Percentiles rank a stretch among this genome's conserved stretches.
Conservation (phyloP, 257 asterid genomes). For the Fraxinus cuspidata region DNA sequence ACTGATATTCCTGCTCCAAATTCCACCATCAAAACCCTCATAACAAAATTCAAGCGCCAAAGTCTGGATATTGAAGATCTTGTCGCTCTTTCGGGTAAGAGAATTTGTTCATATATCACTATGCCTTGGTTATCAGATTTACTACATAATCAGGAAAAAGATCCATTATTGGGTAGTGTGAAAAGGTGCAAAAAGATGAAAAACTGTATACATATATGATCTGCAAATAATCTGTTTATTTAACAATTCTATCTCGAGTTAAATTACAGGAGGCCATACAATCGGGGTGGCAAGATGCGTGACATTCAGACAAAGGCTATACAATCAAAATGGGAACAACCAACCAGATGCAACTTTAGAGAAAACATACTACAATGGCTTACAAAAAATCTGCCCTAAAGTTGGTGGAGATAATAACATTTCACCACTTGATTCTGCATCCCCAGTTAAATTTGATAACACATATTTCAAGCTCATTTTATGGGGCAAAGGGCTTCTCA, state of each 20-base stretch:
- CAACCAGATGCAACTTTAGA: conserved; percentile 63
- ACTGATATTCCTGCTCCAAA: conserved; percentile 69
- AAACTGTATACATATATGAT: not conserved
- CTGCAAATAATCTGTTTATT: not conserved
- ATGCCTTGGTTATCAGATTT: not conserved
- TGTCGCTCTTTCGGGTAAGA: conserved; percentile 73
- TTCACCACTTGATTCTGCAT: conserved; percentile 61
- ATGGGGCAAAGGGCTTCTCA: conserved; percentile 70
- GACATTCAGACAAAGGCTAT: conserved; percentile 67
- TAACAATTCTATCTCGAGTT: not conserved
- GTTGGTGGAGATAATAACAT: conserved; percentile 68
- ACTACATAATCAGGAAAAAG: not conserved
- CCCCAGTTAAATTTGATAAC: conserved; percentile 76
- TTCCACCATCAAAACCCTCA: conserved; percentile 63
- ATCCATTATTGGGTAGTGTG: not conserved
- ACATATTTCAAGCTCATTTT: conserved; percentile 62
- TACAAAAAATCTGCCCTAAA: conserved; percentile 59
- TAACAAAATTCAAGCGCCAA: conserved; percentile 51
- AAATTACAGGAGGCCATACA: conserved; percentile 63
- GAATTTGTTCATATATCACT: not conserved
- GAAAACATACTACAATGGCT: conserved; percentile 48
- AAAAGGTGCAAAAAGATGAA: not conserved
- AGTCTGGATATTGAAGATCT: conserved; percentile 67
- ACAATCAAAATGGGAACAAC: conserved; percentile 70
- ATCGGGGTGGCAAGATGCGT: conserved; percentile 79